Evolutionary conservation across 1,284 basidiomycete species (phyloP), one percentile per base, ranked within the genome.

Genomic region (Pseudozyma pruni): DNA sequence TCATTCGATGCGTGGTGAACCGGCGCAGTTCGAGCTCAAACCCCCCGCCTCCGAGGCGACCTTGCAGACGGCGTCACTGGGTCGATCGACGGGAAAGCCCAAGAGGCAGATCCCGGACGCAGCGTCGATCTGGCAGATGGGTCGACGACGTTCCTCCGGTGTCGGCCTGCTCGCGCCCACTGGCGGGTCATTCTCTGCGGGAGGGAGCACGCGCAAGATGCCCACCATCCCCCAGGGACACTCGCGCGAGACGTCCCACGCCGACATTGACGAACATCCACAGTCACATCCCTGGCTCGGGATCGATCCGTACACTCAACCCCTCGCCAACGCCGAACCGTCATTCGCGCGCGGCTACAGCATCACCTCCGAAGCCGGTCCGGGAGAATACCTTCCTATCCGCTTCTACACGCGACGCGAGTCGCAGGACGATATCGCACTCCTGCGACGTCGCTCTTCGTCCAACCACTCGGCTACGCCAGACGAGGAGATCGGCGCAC

Each of bases 161-260:
- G 11, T 48, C n/a, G 44, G 44, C 9, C 35, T 16, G 11, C 16
- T 20, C 1, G 4, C 33, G 4, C 11, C 25, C 22, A 22, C 11
- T 1, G 34, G 41, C 1, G 27, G 7, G 27, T 40, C 50, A 1
- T 49, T 49, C 13, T 60, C 46, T 2, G 37, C 46, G 1, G 49
- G 41, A 2, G 55, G 49, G 14, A 40, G 46, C 0, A 46, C 57
- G 4, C 16, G 54, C 0, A 62, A 41, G 50, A 62, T 62, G 66
- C 59, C 66, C 2, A 63, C 66, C 8, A 69, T 59, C 17, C 66
- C 54, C 2, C 66, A 69, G 13, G 66, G 55, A 3, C 47, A 59
- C 19, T 62, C 66, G 7, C 49, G 59, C 16, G 59, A 69, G 20
- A 43, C 59, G 1, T 63, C 66, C 2, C 33, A 29, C 5, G 55